phyloP scores from a whole-genome alignment of 441 rosid species.

The Sinapis alba region DNA sequence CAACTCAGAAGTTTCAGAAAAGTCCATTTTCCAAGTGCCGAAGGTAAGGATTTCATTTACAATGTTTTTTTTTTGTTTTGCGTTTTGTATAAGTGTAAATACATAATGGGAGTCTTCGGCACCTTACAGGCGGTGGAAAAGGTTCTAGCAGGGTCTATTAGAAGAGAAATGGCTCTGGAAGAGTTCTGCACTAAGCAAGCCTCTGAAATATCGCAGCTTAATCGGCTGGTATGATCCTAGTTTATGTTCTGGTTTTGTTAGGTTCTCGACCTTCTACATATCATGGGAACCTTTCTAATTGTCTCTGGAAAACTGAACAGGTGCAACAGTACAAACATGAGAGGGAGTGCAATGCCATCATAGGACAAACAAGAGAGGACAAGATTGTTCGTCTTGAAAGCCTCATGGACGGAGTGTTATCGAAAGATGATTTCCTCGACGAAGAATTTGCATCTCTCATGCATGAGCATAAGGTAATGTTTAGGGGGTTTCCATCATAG shows the following conservation, averaged over 20 bases:
- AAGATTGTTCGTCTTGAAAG: slow-evolving; percentile 84
- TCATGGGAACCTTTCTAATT: slow-evolving; percentile 2
- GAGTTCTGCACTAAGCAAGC: slow-evolving; percentile 91
- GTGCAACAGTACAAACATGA: slow-evolving; percentile 96
- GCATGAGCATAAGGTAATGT: slow-evolving; percentile 78
- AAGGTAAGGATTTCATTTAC: slow-evolving; percentile 59
- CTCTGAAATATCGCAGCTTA: slow-evolving; percentile 90
- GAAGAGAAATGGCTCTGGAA: slow-evolving; percentile 99
- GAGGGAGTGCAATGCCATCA: slow-evolving; percentile 87
- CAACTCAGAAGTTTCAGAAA: slow-evolving; percentile 51
- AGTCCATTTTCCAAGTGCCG: slow-evolving; percentile 76
- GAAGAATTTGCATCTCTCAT: slow-evolving; percentile 78
- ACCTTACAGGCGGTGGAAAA: slow-evolving; percentile 85
- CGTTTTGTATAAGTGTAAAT: slow-evolving; percentile 52
- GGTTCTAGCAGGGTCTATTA: slow-evolving; percentile 94
- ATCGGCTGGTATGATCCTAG: slow-evolving; percentile 75
- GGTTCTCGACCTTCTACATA: background rate
- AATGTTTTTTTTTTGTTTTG: slow-evolving; percentile 4
- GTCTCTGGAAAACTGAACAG: slow-evolving; percentile 46
- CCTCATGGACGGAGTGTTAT: slow-evolving; percentile 90
- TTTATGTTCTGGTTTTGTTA: slow-evolving; percentile 2
- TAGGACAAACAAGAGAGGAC: slow-evolving; percentile 84
- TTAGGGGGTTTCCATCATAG: background rate
- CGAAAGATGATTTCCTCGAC: slow-evolving; percentile 85
- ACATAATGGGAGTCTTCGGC: slow-evolving; percentile 38